Evolutionary conservation across 768 basidiomycete species (phyloP), one percentile per base, ranked within the genome.

Genomic region (Pulveroboletus frians): DNA sequence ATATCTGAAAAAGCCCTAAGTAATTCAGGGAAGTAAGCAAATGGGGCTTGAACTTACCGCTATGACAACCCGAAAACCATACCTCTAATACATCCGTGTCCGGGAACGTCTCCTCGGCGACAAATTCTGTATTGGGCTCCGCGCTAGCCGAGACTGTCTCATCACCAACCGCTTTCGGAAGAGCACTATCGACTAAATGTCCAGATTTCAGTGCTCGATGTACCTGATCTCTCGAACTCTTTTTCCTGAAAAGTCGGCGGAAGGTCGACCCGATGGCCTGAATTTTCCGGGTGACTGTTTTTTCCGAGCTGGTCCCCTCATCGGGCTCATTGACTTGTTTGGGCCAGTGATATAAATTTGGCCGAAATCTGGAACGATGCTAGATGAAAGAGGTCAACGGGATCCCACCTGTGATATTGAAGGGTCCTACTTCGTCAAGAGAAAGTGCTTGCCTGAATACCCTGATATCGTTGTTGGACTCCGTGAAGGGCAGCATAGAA

Each of bases 41-140:
- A 29, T 31, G 3, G 34, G 29, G 39, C 26, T 4, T 11, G 31
- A 35, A 65, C 80, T 47, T 50, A 88, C 87, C 87, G 37, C 68
- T 62, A 57, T 90, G 88, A 52, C 80, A 79, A 2, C 88, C 88
- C 6, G 79, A 57, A 57, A 92, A 92, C 87, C 87, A 92, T 3
- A 90, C 86, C 61, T 92, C 88, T 11, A 81, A 61, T 13, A 88
- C 80, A 63, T 88, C 80, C 3, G 77, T 68, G 21, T 7, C 6
- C 7, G 5, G 1, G 9, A 11, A 42, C 6, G 30, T 3, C 29
- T 50, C 54, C 7, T 59, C 40, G 9, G 18, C 3, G 2, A 41
- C 44, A 30, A 43, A 46, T 20, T 18, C 34, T 9, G 23, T 32
- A 2, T 26, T 3, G 1, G 43, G 5, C 15, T 39, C 39, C 14